These are phyloP conservation scores for Colletotrichum sp. DNA, from an alignment of 2,329 filamentous ascomycete species.

Conservation along the genomic window DNA sequence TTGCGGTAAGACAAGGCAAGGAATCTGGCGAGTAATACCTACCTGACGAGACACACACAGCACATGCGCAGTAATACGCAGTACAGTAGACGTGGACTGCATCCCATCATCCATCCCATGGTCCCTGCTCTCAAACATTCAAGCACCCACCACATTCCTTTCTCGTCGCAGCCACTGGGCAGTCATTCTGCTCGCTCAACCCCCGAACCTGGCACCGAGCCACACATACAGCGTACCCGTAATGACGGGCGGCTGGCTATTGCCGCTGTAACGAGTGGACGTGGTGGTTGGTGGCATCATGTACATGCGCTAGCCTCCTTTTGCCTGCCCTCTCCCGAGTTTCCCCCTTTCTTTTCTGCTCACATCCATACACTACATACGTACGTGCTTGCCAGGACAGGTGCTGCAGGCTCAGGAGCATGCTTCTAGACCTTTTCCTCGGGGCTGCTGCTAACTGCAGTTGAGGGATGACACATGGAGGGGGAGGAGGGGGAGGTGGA, in stretches of 20 bases:
- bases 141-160: background rate
- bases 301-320: background rate
- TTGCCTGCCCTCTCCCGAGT: background rate
- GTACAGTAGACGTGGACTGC: background rate
- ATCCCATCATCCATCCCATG: background rate
- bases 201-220: background rate
- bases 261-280: background rate
- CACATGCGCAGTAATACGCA: too few relatives aligned
- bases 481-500: background rate
- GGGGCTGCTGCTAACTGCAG: background rate
- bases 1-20: background rate
- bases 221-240: background rate
- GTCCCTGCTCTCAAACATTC: background rate
- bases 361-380: background rate
- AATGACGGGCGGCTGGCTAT: background rate
- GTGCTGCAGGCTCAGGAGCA: background rate
- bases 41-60: background rate
- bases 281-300: background rate
- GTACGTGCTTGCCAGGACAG: background rate
- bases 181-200: conserved; percentile 9
- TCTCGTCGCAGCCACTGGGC: conserved; percentile 1
- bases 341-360: background rate
- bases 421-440: conserved; percentile 16
- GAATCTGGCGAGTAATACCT: background rate
- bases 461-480: background rate